Conservation (phyloP, 148 eudicot genomes). For the Arbutus unedo region DNA sequence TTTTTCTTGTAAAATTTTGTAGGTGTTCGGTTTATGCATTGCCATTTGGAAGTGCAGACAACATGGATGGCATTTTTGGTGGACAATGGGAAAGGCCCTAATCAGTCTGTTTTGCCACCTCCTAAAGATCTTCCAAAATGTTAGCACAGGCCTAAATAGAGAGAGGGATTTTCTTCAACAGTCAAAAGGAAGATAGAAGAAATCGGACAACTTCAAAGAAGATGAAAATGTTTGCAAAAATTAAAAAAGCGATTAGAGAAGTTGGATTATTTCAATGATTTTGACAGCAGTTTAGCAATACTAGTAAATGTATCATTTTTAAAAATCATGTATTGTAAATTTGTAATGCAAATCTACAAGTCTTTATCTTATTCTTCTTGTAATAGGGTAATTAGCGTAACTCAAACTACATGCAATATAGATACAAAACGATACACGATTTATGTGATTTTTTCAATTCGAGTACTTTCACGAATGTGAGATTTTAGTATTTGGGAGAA, state of each 20-base stretch:
- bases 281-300: neutral
- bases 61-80: conserved; percentile 45
- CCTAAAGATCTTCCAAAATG: conserved; percentile 40
- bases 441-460: too few species aligned
- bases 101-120: conserved; percentile 35
- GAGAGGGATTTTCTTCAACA: conserved; percentile 25
- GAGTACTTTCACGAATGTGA: too few species aligned
- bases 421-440: too few species aligned
- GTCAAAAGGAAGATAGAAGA: conserved; percentile 34
- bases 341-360: too few species aligned
- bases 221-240: neutral
- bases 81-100: conserved; percentile 38
- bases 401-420: too few species aligned
- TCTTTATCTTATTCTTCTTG: too few species aligned
- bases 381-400: too few species aligned
- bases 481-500: too few species aligned
- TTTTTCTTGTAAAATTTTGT: conserved; percentile 16
- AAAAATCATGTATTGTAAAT: too few species aligned
- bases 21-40: conserved; percentile 35
- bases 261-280: conserved; percentile 10
- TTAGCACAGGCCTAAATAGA: conserved; percentile 16
- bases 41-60: conserved; percentile 36
- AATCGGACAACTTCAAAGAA: neutral
- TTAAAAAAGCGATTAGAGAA: neutral
- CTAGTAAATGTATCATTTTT: neutral